Base-by-base conservation (phyloP, 495 filamentous ascomycete genomes). In the Glutinoglossum americanum region DNA sequence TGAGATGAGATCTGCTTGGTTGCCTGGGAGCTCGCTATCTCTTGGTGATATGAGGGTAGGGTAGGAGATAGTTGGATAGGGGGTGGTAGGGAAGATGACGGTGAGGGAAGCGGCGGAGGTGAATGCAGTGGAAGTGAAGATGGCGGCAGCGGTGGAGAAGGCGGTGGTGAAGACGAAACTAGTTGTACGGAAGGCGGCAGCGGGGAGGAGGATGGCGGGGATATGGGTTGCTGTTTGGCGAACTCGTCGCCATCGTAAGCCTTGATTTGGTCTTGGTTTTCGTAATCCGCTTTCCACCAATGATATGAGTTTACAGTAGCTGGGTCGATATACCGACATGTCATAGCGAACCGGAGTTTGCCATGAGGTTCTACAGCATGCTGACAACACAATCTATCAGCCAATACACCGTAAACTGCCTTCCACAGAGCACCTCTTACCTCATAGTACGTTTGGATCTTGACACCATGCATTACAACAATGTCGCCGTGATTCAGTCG, bases 401-500 rank as follows among this genome's bases (percentile, higher is more conserved):
- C 37, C 15, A 1, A 54, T 39, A 9, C 30, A 33, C 3, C 30
- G 30, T 33, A 1, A 39, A 39, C 37, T 10, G 9, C 15, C 5
- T 17, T 49, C 19, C 6, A 25, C 21, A 17, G n/a, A 25, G 30
- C 33, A 55, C 70, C 74, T 54, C 64, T 33, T 33, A 83, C 84
- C 67, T 89, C 85, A 59, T 80, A 90, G 32, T 76, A 73, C 60
- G 76, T 76, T 63, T 94, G 89, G 30, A 94, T 77, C 1, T 71
- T 64, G 0, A 70, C 70, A 0, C 87, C 88, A 63, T 87, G 78
- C 89, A 94, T 94, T 1, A 93, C 74, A 27, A 93, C 74, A 49
- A 89, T 72, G 63, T 93, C 87, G 0, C 89, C 89, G 65, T 94
- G 89, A 32, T 75, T 65, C 32, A 94, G 73, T 0, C 60, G 62